Evolutionary conservation across 108 stramenopile species (phyloP), one percentile per base, ranked within the genome.

Genomic region (Fragilaria radians): DNA sequence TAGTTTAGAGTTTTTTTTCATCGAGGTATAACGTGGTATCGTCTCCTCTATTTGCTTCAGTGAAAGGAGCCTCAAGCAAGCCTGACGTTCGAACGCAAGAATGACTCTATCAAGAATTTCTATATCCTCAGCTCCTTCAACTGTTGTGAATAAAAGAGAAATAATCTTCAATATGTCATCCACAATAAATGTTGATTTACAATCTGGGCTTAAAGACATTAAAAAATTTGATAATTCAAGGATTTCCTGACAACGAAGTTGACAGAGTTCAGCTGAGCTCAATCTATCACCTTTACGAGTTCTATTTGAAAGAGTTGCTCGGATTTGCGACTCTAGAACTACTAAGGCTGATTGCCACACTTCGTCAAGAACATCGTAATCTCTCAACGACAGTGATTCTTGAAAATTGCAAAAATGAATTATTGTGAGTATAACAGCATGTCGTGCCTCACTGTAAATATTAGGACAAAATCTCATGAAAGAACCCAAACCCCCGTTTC

Each of bases 251-350:
- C 36, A 42, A 14, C 36, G 36, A 7, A 42, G 7, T 14, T 11
- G 11, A 42, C 36, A 7, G 11, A 7, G 36, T 14, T 42, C 36
- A 7, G 7, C 14, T 14, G 14, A 11, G 36, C 36, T 42, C 36
- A 42, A 42, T 42, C 36, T 14, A 7, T 42, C 36, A 48, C 65
- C 52, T 25, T 61, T 70, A n/a, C n/a, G n/a, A n/a, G n/a, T n/a
- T n/a, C n/a, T n/a, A 46, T 66, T 33, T 24, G 57, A 23, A 21
- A 78, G 61, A 14, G 73, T 64, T 32, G 59, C 47, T 9, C 89
- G 77, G 4, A 86, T 63, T 56, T 82, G 81, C 71, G 61, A 60
- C 33, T 91, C 89, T 73, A 88, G 68, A n/a, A 87, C 70, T 32
- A 63, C 63, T 19, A 73, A 57, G 25, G 82, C 77, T 32, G 55